Base-by-base conservation (phyloP, 805 yeast genomes). In the Starmerella sp. region DNA sequence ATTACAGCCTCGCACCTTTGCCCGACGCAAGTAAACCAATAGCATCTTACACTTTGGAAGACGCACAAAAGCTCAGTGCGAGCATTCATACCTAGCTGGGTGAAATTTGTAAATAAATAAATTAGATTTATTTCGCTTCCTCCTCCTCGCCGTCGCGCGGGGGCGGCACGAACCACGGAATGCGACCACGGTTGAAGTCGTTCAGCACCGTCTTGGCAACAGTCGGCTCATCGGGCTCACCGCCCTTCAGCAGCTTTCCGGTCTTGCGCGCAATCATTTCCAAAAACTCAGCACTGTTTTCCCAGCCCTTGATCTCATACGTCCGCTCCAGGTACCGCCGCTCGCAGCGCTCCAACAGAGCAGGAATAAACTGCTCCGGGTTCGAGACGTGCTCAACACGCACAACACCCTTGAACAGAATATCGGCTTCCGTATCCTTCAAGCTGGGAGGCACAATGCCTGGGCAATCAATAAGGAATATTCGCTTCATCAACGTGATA, bases 121-220 rank as follows among this genome's bases (percentile, higher is more conserved):
- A 46, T 17, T 32, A 9, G 9, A 17, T 34, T 46, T 46, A 46
- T 17, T 46, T 44, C 44, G 62, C 54, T 13, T 56, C 60, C 52
- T 82, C 86, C 68, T 69, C 78, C 53, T 77, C 82, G 30, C 73
- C 77, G 59, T 80, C 86, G 62, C 82, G 79, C 43, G 97, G 97
- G 32, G 98, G 98, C 31, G 93, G 82, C 35, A 87, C 87, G 68
- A 91, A 91, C 98, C 98, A 91, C 29, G 98, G 98, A 54, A 91
- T 91, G 66, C 88, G 87, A 58, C 98, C 98, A 71, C 98, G 80
- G 72, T 89, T 91, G 76, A 91, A 91, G 69, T 91, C 98, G 63
- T 88, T 88, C 69, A 91, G 78, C 34, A 91, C 84, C 66, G 84
- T 83, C 70, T 89, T 91, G 41, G 97, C 82, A 54, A 91, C 88